phyloP scores from a whole-genome alignment of 1,139 yeast genomes.

The Suhomyces kunorum region DNA sequence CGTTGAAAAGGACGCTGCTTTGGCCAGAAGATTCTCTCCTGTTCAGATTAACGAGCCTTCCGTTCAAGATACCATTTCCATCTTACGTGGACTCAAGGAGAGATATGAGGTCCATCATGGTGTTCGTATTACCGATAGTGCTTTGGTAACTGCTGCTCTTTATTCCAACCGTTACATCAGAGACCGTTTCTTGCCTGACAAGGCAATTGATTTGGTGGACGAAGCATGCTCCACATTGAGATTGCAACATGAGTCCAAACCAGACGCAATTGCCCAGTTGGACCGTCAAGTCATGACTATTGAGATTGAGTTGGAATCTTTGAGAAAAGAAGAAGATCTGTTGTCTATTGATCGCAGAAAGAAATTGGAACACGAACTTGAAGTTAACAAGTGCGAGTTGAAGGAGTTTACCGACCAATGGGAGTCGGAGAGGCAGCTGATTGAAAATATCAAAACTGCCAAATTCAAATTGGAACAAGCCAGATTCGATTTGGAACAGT shows the following conservation, averaged over 20 bases:
- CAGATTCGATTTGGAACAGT: slow-evolving; percentile 75
- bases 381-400: slow-evolving; percentile 62
- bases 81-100: slow-evolving; percentile 89
- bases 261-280: slow-evolving; percentile 86
- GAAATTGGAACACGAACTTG: slow-evolving; percentile 65
- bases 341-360: slow-evolving; percentile 72
- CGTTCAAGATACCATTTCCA: slow-evolving; percentile 88
- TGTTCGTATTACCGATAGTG: slow-evolving; percentile 91
- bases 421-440: slow-evolving; percentile 77
- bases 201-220: slow-evolving; percentile 93
- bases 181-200: slow-evolving; percentile 90
- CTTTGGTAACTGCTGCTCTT: slow-evolving; percentile 90
- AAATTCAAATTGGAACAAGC: slow-evolving; percentile 85
- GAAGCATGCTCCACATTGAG: slow-evolving; percentile 96
- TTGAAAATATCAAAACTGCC: slow-evolving; percentile 75
- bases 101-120: slow-evolving; percentile 97
- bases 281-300: slow-evolving; percentile 92
- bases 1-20: slow-evolving; percentile 89
- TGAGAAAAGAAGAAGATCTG: slow-evolving; percentile 88
- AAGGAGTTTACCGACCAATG: slow-evolving; percentile 74
- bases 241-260: slow-evolving; percentile 94
- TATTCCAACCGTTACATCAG: slow-evolving; percentile 89
- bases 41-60: slow-evolving; percentile 88
- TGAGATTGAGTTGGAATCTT: slow-evolving; percentile 89
- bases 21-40: slow-evolving; percentile 90